Conservation (phyloP, 495 filamentous ascomycete genomes). For the Penicillium cinerascens region DNA sequence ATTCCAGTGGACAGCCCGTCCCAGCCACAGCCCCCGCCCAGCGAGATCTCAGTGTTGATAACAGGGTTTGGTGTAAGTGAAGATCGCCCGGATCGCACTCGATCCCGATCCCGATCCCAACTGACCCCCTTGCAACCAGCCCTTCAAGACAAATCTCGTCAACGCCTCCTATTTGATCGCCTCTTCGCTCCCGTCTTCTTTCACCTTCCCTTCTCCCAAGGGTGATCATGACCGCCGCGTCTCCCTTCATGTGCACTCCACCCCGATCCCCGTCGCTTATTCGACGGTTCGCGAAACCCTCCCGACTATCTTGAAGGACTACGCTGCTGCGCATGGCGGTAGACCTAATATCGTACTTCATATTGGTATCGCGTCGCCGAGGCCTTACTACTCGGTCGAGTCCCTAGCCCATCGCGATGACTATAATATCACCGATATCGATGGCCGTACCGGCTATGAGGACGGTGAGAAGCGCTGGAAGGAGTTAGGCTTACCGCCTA, state of each 20-base stretch:
- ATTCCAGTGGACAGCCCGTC: slow-evolving; percentile 15
- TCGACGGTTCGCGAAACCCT: slow-evolving; percentile 56
- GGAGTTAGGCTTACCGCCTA: slow-evolving; percentile 35
- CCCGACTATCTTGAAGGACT: slow-evolving; percentile 51
- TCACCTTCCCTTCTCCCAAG: slow-evolving; percentile 22
- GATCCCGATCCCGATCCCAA: neutral
- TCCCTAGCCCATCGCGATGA: slow-evolving; percentile 67
- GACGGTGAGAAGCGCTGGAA: slow-evolving; percentile 48
- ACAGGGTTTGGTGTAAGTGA: slow-evolving; percentile 70
- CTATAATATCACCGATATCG: slow-evolving; percentile 68
- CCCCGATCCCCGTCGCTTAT: slow-evolving; percentile 69
- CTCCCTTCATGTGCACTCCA: slow-evolving; percentile 61
- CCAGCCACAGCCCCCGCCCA: slow-evolving; percentile 11
- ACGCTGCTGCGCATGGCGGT: slow-evolving; percentile 31
- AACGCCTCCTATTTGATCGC: slow-evolving; percentile 75
- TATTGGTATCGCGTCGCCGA: slow-evolving; percentile 75
- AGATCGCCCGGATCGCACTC: slow-evolving; percentile 12
- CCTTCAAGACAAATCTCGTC: slow-evolving; percentile 62
- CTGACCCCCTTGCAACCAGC: slow-evolving; percentile 42
- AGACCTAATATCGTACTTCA: slow-evolving; percentile 67
- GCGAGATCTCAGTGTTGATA: slow-evolving; percentile 63
- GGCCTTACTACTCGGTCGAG: slow-evolving; percentile 67
- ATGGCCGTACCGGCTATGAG: slow-evolving; percentile 53
- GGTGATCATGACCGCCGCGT: slow-evolving; percentile 48
- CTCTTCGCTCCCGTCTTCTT: slow-evolving; percentile 40